Evolutionary conservation across 1,284 basidiomycete species (phyloP).

Genomic region (Cryptococcus hybrid): DNA sequence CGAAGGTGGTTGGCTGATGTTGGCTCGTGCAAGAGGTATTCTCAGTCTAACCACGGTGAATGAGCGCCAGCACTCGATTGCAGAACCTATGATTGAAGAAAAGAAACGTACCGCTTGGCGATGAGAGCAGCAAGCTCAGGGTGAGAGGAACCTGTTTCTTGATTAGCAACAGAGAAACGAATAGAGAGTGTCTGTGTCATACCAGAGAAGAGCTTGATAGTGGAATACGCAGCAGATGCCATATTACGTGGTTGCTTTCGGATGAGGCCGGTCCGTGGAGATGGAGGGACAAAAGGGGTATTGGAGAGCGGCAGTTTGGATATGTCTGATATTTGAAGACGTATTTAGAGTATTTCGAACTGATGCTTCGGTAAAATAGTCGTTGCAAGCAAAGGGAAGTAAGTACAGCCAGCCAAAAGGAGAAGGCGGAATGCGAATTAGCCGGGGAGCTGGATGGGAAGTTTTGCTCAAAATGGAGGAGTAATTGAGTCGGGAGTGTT

Average conservation of each 20-base stretch:
- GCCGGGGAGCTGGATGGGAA: too few species aligned
- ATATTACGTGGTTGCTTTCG: slow-evolving; percentile 16
- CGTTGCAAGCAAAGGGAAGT: too few species aligned
- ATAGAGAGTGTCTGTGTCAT: slow-evolving; percentile 37
- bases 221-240: slow-evolving; percentile 47
- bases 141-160: slow-evolving; percentile 75
- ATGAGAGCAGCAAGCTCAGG: slow-evolving; percentile 93
- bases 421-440: too few species aligned
- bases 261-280: too few species aligned
- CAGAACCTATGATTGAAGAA: background rate
- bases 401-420: too few species aligned
- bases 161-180: background rate
- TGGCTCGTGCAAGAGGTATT: slow-evolving; percentile 76
- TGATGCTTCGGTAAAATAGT: too few species aligned
- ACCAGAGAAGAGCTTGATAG: slow-evolving; percentile 91
- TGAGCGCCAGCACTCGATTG: background rate
- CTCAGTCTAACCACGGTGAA: slow-evolving; percentile 55
- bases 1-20: slow-evolving; percentile 82
- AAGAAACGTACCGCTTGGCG: slow-evolving; percentile 63
- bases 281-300: too few species aligned
- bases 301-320: too few species aligned
- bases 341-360: too few species aligned
- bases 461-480: too few species aligned
- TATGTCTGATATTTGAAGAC: too few species aligned
- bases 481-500: too few species aligned